Base-by-base conservation (phyloP, 805 yeast species). In the Yarrowia alimentaria region DNA sequence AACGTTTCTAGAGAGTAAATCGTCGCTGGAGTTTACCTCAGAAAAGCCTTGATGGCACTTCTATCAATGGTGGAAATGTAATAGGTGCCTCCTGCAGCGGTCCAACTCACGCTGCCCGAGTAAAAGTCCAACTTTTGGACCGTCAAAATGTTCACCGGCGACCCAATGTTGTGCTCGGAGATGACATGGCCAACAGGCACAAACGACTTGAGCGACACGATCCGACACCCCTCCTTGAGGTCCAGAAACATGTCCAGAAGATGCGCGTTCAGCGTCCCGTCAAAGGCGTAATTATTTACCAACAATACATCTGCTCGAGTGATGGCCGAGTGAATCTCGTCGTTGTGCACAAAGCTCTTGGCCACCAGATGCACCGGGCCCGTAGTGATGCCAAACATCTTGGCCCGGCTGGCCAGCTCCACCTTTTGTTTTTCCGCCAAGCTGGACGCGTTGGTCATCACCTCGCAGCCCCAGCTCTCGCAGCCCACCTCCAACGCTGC, bases 401-500 rank as follows among this genome's bases (percentile, higher is more conserved):
- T 67, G 47, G 83, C 72, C 51, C 95, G 75, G 35, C 72, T 74
- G 48, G 68, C 62, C 52, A 88, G 74, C 57, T 83, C 89, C 2
- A 57, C 58, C 19, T 69, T 66, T 63, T 90, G 97, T 16, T 68
- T 55, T 31, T 71, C 73, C 1, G 91, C 83, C 42, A 89, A 69
- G 6, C 71, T 69, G 9, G 90, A 83, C 0, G 96, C 95, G 57
- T 82, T 81, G 13, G 76, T 77, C 95, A 89, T 89, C 40, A 90
- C 77, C 63, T 90, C 97, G 65, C 91, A 86, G 0, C 97, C 97
- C 60, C 85, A 87, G 64, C 95, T 82, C 49, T 73, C 73, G 54
- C 89, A 84, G 2, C 96, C 95, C 62, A 78, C 80, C 60, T 89
- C 95, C 26, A 90, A 65, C 0, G 96, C 88, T 0, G 96, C 94